Conservation (phyloP, 306 rosid species). For the Cotoneaster glaucophyllus region DNA sequence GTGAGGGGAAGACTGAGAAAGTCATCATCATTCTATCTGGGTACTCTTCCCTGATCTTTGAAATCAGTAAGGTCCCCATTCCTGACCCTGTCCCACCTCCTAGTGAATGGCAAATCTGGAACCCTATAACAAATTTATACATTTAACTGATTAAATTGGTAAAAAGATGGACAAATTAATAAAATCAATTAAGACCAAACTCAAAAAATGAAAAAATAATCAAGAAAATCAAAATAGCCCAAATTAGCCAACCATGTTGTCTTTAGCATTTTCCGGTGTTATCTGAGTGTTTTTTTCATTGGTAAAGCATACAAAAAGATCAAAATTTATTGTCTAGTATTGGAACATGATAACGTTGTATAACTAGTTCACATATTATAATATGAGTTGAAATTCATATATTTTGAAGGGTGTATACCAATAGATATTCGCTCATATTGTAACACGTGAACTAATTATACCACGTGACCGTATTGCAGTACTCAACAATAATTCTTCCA, state of each 20-base stretch:
- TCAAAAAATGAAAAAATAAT: background rate
- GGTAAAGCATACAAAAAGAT: background rate
- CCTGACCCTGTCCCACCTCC: slow-evolving; percentile 98
- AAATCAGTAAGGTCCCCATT: slow-evolving; percentile 81
- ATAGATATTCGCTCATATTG: no score
- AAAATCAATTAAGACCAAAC: background rate
- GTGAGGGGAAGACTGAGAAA: slow-evolving; percentile 83
- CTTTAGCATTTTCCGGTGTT: background rate
- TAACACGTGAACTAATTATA: no score
- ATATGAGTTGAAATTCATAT: no score
- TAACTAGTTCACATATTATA: no score
- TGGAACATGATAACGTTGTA: background rate
- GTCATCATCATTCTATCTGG: slow-evolving; percentile 95
- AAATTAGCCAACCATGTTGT: background rate
- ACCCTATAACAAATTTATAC: slow-evolving; percentile 38
- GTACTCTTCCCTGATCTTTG: slow-evolving; percentile 94
- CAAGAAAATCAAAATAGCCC: background rate
- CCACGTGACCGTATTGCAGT: no score
- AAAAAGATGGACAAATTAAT: background rate
- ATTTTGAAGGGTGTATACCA: no score
- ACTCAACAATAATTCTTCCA: background rate
- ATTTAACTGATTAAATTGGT: background rate
- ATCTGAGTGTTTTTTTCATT: background rate
- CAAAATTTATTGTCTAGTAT: no score
- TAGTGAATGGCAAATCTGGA: slow-evolving; percentile 82